Percentiles rank a stretch among this genome's conserved stretches.
Conservation (phyloP, 1,139 yeast genomes). For the Hansenula sp. region DNA sequence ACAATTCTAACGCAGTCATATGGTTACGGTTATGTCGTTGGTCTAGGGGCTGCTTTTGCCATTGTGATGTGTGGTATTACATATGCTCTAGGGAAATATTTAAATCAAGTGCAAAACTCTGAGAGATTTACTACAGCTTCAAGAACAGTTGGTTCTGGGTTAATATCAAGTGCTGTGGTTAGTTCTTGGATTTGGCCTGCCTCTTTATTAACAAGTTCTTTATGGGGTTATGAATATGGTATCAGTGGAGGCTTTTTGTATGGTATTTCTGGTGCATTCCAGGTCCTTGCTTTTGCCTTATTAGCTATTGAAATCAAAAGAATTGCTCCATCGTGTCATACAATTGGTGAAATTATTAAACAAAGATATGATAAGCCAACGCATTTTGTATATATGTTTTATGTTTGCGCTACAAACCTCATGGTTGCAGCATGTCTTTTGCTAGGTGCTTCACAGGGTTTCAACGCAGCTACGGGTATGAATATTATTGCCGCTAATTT, state of each 20-base stretch:
- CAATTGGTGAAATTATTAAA: conserved; percentile 49
- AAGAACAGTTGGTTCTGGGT: conserved; percentile 32
- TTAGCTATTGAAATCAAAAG: conserved; percentile 54
- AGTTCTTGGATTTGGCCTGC: conserved; percentile 49
- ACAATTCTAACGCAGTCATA: conserved; percentile 35
- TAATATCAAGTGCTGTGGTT: conserved; percentile 36
- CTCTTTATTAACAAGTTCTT: conserved; percentile 33
- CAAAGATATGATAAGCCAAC: conserved; percentile 46
- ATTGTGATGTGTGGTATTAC: conserved; percentile 33
- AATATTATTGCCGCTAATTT: conserved; percentile 46
- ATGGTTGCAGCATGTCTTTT: conserved; percentile 37
- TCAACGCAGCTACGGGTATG: conserved; percentile 42
- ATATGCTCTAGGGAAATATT: conserved; percentile 24
- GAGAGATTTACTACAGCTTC: conserved; percentile 36
- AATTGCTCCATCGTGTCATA: conserved; percentile 56
- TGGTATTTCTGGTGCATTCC: conserved; percentile 54
- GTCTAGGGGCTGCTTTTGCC: conserved; percentile 37
- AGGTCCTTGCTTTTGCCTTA: conserved; percentile 47
- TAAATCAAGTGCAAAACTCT: conserved; percentile 34
- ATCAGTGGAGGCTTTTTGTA: conserved; percentile 46
- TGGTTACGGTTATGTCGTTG: conserved; percentile 37
- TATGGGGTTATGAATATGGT: conserved; percentile 49
- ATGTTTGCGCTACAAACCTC: conserved; percentile 31
- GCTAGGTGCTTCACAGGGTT: conserved; percentile 43
- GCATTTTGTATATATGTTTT: conserved; percentile 31